These are phyloP conservation scores for Paecilomyces sp. DNA, from an alignment of 2,329 filamentous ascomycete species.

Conservation along the genomic window DNA sequence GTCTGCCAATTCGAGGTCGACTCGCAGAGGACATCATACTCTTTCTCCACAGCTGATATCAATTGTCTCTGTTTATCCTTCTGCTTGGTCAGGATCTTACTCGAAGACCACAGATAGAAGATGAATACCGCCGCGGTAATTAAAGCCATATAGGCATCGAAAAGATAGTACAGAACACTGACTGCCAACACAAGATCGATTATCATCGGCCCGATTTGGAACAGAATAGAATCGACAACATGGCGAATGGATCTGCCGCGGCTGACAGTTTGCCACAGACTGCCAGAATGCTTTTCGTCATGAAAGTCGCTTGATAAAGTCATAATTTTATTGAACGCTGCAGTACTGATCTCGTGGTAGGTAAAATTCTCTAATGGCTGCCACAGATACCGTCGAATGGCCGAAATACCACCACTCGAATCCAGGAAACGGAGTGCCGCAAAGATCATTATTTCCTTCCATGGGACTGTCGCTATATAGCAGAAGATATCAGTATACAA, in stretches of 20 bases:
- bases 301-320: constrained; percentile 65
- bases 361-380: constrained; percentile 51
- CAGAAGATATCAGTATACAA: constrained; percentile 30
- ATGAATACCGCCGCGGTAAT: constrained; percentile 41
- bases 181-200: constrained; percentile 57
- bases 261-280: constrained; percentile 58
- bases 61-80: constrained; percentile 30
- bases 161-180: constrained; percentile 53
- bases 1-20: constrained; percentile 55
- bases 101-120: constrained; percentile 47
- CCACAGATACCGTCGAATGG: constrained; percentile 46
- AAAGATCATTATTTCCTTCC: constrained; percentile 48
- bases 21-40: constrained; percentile 51
- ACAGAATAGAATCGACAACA: constrained; percentile 53
- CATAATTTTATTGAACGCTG: constrained; percentile 62
- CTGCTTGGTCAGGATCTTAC: constrained; percentile 31
- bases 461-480: constrained; percentile 37
- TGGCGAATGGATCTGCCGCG: constrained; percentile 55
- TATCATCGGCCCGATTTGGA: constrained; percentile 55
- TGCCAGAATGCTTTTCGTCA: constrained; percentile 56
- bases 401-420: constrained; percentile 45
- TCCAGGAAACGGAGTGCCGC: constrained; percentile 42
- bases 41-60: constrained; percentile 38
- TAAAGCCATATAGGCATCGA: constrained; percentile 55
- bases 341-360: constrained; percentile 51